These are phyloP conservation scores for Arabidopsis arenosa DNA, from an alignment of 345 rosid species.

Conservation along the genomic window DNA sequence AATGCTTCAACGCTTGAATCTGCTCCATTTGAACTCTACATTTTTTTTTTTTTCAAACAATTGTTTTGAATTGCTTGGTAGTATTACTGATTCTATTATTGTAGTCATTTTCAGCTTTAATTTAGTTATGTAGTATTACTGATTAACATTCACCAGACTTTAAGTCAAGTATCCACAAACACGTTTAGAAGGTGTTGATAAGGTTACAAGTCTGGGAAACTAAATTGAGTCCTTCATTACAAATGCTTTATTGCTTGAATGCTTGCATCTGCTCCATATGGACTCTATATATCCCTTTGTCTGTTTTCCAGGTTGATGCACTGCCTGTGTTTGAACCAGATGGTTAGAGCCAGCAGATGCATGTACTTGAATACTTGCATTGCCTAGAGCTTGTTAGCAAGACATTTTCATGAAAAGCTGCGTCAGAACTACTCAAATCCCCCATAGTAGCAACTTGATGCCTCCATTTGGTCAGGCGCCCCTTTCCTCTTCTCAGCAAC, in stretches of 20 bases:
- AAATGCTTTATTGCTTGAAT: constrained; percentile 47
- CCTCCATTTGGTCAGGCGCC: too few relatives aligned
- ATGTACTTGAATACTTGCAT: too few relatives aligned
- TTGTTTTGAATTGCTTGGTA: background rate
- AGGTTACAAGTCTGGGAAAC: constrained; percentile 74
- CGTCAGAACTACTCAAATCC: too few relatives aligned
- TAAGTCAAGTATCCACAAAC: constrained; percentile 67
- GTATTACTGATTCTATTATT: background rate
- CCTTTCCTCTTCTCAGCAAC: too few relatives aligned
- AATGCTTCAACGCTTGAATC: constrained; percentile 44
- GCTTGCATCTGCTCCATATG: constrained; percentile 81
- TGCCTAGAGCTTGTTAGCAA: too few relatives aligned
- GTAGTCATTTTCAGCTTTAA: background rate
- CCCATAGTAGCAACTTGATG: too few relatives aligned
- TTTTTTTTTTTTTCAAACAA: background rate
- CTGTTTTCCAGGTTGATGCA: too few relatives aligned
- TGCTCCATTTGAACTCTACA: constrained; percentile 71
- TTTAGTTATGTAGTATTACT: too few relatives aligned
- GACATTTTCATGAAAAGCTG: too few relatives aligned
- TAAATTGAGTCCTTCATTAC: constrained; percentile 60
- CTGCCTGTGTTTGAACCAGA: too few relatives aligned
- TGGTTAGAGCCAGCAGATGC: too few relatives aligned
- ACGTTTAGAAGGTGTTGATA: constrained; percentile 39
- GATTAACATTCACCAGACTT: constrained; percentile 46
- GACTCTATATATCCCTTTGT: constrained; percentile 46